Evolutionary conservation across 2,329 filamentous ascomycete species (phyloP), one percentile per base, ranked within the genome.

Genomic region (Dothidotthia symphoricarpi): DNA sequence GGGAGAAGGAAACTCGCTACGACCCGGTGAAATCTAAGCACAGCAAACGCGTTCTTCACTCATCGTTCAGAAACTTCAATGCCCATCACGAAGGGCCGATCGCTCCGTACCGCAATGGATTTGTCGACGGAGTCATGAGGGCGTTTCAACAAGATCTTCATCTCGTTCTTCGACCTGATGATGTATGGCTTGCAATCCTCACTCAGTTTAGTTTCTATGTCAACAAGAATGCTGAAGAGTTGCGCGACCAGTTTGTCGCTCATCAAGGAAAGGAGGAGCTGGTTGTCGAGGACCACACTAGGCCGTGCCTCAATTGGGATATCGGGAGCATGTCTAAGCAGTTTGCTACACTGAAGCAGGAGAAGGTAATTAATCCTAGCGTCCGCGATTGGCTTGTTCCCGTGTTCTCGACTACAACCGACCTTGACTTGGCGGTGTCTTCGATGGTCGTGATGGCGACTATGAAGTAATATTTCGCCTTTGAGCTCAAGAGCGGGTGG

Each of bases 371-470:
- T 0, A 71, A 75, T 39, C 52, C 63, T 0, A 54, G 57, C 11
- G 50, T 78, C 3, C 57, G 63, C 3, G 49, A 60, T 1, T 80
- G 75, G 75, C 64, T 80, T 12, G 64, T 78, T 47, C 77, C 76
- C 0, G 43, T 57, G 2, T 81, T 80, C 46, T 69, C 62, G 4
- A 81, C 77, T 0, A 79, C 76, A 0, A 72, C 67, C 0, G 42
- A 63, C 2, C 49, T 49, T 0, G 77, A 81, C 49, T 51, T 51
- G 5, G 56, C 70, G 0, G 64, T 71, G 2, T 71, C 72, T 0
- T 59, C 69, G 0, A 61, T 78, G 3, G 31, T 76, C 2, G 72
- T 80, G 62, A 78, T 80, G 74, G 73, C 70, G 2, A 57, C 69
- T 0, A 56, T 77, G 61, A 69, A 76, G 48, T 64, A 69, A 14